phyloP scores from a whole-genome alignment of 129 eudicot species.

The Tagetes patula region DNA sequence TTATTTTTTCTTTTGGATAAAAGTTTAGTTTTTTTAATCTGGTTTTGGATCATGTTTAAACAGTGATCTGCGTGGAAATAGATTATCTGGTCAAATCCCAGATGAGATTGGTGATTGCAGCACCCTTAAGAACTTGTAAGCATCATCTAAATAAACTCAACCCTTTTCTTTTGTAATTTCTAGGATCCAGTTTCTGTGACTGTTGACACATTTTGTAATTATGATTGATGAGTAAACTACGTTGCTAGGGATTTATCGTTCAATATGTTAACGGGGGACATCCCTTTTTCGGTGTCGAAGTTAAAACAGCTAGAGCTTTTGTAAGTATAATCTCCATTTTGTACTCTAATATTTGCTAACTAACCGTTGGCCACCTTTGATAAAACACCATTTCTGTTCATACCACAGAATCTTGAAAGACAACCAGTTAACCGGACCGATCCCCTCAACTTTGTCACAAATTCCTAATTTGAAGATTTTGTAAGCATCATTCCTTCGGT shows the following conservation, averaged over 20 bases:
- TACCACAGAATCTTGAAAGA: conserved; percentile 71
- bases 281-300: conserved; percentile 93
- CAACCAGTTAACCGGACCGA: conserved; percentile 82
- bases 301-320: conserved; percentile 72
- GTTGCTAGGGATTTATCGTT: conserved; percentile 80
- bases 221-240: not conserved
- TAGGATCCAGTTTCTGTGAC: not conserved
- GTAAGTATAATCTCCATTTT: conserved; percentile 42
- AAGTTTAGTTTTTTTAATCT: not conserved
- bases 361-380: not conserved
- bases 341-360: not conserved
- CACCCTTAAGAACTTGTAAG: conserved; percentile 69
- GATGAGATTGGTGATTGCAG: conserved; percentile 97
- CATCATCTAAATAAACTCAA: not conserved
- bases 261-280: conserved; percentile 80
- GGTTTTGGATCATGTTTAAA: conserved; percentile 15
- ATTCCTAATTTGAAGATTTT: conserved; percentile 83
- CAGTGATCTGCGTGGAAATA: conserved; percentile 88
- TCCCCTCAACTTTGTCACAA: conserved; percentile 96
- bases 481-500: conserved; percentile 40
- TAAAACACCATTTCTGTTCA: not conserved
- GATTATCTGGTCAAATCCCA: conserved; percentile 90
- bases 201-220: not conserved
- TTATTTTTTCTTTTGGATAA: not conserved
- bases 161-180: not conserved